Base-by-base conservation (phyloP, 441 rosid species). In the Sinapis alba region DNA sequence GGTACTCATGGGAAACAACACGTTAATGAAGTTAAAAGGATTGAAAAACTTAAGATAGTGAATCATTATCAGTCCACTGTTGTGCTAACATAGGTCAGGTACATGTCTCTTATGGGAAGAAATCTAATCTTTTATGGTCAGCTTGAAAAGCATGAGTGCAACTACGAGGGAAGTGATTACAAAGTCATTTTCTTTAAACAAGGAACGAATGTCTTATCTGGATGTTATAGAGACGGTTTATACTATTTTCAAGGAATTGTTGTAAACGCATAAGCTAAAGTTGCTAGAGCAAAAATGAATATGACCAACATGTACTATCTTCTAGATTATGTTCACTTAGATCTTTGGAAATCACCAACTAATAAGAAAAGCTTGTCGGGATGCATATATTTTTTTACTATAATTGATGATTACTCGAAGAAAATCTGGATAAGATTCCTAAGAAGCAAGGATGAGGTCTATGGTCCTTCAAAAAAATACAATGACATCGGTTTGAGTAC, bases 381-480 rank as follows among this genome's bases (percentile, higher is more conserved):
- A 0, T 15, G 9, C 3, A 45, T 1, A 6, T 45, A 45, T 1
- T 15, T 45, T 10, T 6, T 15, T 9, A n/a, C 19, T 5, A 45
- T 45, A 10, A 45, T 45, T n/a, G 9, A 45, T 15, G 53, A 15
- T n/a, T 16, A 45, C 20, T 45, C 19, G 7, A n/a, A n/a, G n/a
- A n/a, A n/a, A n/a, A n/a, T n/a, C n/a, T n/a, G n/a, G n/a, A n/a
- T n/a, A n/a, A n/a, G n/a, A n/a, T n/a, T n/a, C n/a, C n/a, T n/a
- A n/a, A n/a, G n/a, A n/a, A n/a, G n/a, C n/a, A n/a, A n/a, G n/a
- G n/a, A n/a, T n/a, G n/a, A n/a, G n/a, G n/a, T n/a, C n/a, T n/a
- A n/a, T n/a, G 98, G 96, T 30, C 98, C 98, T 58, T 93, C 98
- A 12, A 83, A 92, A 80, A 91, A 87, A 82, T 96, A 94, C 82